These are phyloP conservation scores for Punctularia strigosozonata DNA, from an alignment of 768 basidiomycete species.

Conservation along the genomic window DNA sequence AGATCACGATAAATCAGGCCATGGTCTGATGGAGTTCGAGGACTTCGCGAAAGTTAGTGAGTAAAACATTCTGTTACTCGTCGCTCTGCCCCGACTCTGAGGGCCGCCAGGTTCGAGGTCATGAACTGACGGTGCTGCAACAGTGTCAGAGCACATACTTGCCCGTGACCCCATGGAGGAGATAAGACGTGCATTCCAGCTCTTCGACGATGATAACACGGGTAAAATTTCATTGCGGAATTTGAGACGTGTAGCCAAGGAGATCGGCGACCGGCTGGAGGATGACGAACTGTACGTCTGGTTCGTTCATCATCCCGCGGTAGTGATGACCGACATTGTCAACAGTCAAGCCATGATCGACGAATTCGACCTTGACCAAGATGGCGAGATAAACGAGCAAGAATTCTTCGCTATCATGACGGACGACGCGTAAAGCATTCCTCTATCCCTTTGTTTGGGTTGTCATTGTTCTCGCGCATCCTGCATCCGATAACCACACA, in stretches of 20 bases:
- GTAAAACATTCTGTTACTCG: slow-evolving; percentile 30
- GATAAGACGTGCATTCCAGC: slow-evolving; percentile 87
- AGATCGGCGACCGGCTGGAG: slow-evolving; percentile 89
- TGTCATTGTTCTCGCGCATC: too few relatives aligned
- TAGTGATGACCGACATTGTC: not conserved
- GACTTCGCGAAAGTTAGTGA: slow-evolving; percentile 89
- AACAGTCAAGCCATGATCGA: slow-evolving; percentile 98
- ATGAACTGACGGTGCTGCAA: not conserved
- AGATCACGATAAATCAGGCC: slow-evolving; percentile 79
- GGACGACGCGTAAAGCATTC: slow-evolving; percentile 80
- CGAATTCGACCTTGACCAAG: slow-evolving; percentile 97
- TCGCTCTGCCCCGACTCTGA: too few relatives aligned
- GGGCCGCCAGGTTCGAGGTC: not conserved
- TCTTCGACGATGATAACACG: slow-evolving; percentile 94
- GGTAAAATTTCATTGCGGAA: slow-evolving; percentile 91
- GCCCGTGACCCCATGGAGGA: slow-evolving; percentile 95
- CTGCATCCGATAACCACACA: too few relatives aligned
- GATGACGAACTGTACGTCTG: slow-evolving; percentile 88
- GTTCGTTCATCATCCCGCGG: slow-evolving; percentile 5
- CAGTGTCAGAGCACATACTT: slow-evolving; percentile 92
- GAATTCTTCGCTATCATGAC: slow-evolving; percentile 98
- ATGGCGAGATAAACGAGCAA: slow-evolving; percentile 92
- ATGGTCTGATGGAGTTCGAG: slow-evolving; percentile 81
- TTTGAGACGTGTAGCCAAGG: slow-evolving; percentile 87
- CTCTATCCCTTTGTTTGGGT: too few relatives aligned